Conservation (phyloP, 768 basidiomycete species). For the Boletus vermiculosoides region DNA sequence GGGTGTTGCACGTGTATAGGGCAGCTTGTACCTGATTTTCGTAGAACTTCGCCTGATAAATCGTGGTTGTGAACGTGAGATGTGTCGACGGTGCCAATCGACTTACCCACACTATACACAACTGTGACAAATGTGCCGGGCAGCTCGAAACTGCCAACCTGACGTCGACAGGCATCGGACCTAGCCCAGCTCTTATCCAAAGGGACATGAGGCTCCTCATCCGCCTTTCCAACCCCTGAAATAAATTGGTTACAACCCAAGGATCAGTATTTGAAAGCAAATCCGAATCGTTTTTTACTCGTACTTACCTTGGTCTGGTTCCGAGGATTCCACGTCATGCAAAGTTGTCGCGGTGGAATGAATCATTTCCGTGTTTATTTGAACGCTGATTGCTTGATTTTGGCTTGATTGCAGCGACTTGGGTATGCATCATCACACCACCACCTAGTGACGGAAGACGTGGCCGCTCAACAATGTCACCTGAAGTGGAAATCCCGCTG, state of each 20-base stretch:
- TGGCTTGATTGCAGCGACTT: no score
- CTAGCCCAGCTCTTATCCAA: no score
- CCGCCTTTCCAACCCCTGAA: no score
- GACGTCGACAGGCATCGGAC: no score
- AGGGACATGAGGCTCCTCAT: no score
- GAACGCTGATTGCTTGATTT: no score
- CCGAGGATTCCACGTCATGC: neutral
- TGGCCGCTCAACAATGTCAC: neutral
- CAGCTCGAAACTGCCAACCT: no score
- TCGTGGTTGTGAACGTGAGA: neutral
- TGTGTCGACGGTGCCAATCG: neutral
- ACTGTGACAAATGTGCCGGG: slow-evolving; percentile 49
- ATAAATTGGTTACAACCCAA: no score
- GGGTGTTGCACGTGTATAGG: no score
- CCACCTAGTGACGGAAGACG: no score
- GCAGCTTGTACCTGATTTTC: slow-evolving; percentile 45
- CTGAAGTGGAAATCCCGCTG: neutral
- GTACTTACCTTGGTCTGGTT: neutral
- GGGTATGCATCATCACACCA: no score
- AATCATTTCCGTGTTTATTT: neutral
- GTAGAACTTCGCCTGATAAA: slow-evolving; percentile 59
- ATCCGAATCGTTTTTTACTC: neutral
- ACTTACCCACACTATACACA: slow-evolving; percentile 60
- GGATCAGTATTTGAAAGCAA: neutral
- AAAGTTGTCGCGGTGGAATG: neutral